phyloP scores from a whole-genome alignment of 768 basidiomycete genomes.

The Termitomyces sp. region DNA sequence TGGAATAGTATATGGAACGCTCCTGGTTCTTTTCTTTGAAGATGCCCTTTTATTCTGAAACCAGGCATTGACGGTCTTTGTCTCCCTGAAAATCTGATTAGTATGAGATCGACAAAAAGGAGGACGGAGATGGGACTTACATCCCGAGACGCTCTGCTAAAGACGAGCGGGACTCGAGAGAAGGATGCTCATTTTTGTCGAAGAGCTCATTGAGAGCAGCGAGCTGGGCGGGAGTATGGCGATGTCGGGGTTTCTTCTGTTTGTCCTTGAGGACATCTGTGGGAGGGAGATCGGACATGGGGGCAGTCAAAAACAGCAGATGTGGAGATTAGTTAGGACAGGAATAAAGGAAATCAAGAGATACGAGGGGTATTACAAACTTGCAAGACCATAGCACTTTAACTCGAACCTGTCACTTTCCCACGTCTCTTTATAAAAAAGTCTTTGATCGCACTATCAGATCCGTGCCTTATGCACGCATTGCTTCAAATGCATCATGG shows the following conservation, averaged over 20 bases:
- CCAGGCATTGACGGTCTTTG: slow-evolving; percentile 84
- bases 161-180: slow-evolving; percentile 61
- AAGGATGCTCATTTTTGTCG: slow-evolving; percentile 72
- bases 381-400: slow-evolving; percentile 20
- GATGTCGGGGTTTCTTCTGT: slow-evolving; percentile 76
- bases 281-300: slow-evolving; percentile 25
- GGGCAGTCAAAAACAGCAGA: slow-evolving; percentile 23
- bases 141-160: slow-evolving; percentile 75
- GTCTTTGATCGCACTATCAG: slow-evolving; percentile 18
- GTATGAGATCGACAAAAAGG: slow-evolving; percentile 8
- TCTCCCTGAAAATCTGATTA: slow-evolving; percentile 50
- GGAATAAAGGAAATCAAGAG: slow-evolving; percentile 16
- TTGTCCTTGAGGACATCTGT: slow-evolving; percentile 34
- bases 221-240: slow-evolving; percentile 70
- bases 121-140: slow-evolving; percentile 40
- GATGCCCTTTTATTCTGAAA: slow-evolving; percentile 87
- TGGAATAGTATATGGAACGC: slow-evolving; percentile 28
- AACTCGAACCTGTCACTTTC: slow-evolving; percentile 21
- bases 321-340: slow-evolving; percentile 1
- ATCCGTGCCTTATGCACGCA: slow-evolving; percentile 10
- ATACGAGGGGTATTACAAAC: slow-evolving; percentile 23
- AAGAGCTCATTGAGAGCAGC: slow-evolving; percentile 77
- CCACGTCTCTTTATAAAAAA: slow-evolving; percentile 25
- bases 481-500: slow-evolving; percentile 3
- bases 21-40: slow-evolving; percentile 64